Conservation (phyloP, 1,284 basidiomycete genomes). For the Trichosporon ovoides region DNA sequence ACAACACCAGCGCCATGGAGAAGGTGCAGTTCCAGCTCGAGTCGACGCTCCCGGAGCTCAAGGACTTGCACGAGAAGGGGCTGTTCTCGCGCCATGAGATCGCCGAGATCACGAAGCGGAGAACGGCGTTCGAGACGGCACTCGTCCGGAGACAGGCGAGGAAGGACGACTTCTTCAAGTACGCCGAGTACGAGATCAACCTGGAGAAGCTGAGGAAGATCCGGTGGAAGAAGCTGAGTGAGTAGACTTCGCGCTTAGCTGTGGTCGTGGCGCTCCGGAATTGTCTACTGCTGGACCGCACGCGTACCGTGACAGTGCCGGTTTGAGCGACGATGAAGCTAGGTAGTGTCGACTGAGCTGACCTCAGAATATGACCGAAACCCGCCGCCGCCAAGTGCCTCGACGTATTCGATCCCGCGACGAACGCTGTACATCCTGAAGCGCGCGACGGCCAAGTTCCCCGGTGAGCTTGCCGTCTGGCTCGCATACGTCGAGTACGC, state of each 20-base stretch:
- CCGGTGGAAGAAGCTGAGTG: slow-evolving; percentile 66
- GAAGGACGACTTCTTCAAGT: slow-evolving; percentile 83
- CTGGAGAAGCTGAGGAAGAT: slow-evolving; percentile 75
- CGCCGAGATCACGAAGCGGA: slow-evolving; percentile 76
- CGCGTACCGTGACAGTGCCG: no score
- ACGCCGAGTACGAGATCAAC: slow-evolving; percentile 86
- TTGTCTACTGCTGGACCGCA: no score
- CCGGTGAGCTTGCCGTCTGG: slow-evolving; percentile 80
- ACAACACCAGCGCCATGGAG: slow-evolving; percentile 65
- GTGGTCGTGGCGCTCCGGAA: no score
- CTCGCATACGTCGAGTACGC: slow-evolving; percentile 80
- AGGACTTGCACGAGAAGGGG: slow-evolving; percentile 80
- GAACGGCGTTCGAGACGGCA: slow-evolving; percentile 76
- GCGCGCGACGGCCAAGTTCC: slow-evolving; percentile 81
- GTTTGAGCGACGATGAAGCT: no score
- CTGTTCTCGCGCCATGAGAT: slow-evolving; percentile 68
- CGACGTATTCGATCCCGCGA: slow-evolving; percentile 73
- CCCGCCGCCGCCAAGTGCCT: slow-evolving; percentile 59
- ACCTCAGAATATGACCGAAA: slow-evolving; percentile 40
- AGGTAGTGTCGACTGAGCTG: no score
- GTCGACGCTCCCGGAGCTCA: slow-evolving; percentile 94
- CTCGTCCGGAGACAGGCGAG: slow-evolving; percentile 76
- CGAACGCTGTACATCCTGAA: slow-evolving; percentile 86
- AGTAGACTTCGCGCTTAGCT: no score
- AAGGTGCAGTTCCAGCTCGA: slow-evolving; percentile 91